Evolutionary conservation across 192 early-diverging fungal species (phyloP).

Genomic region (Phlyctochytrium arcticum): DNA sequence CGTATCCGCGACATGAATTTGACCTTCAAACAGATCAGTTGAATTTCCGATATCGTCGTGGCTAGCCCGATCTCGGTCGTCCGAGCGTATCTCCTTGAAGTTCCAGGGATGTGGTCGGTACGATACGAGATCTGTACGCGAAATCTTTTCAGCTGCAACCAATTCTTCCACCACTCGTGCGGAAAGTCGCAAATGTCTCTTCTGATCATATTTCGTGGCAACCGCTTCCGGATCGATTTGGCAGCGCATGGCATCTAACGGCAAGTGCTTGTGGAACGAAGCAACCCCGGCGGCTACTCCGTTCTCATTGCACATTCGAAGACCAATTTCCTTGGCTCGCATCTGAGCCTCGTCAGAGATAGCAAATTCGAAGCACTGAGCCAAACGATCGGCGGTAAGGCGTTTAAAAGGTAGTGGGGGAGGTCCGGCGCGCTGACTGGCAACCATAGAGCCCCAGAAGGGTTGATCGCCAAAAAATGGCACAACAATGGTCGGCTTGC

Average conservation of each 20-base stretch:
- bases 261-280: not conserved
- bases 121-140: not conserved
- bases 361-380: not conserved
- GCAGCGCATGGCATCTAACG: not conserved
- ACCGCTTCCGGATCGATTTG: not conserved
- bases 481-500: constrained; percentile 65
- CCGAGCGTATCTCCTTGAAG: not conserved
- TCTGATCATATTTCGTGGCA: not conserved
- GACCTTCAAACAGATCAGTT: too few relatives aligned
- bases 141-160: not conserved
- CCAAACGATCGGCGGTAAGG: not conserved
- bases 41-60: too few relatives aligned
- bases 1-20: too few relatives aligned
- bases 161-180: not conserved
- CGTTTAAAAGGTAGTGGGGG: not conserved
- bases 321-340: not conserved
- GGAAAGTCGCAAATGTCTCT: not conserved
- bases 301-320: not conserved
- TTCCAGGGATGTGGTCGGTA: not conserved
- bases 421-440: not conserved
- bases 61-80: not conserved
- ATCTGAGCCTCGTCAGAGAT: too few relatives aligned
- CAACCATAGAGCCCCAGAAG: constrained; percentile 56
- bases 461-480: constrained; percentile 57
- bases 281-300: not conserved